Conservation (phyloP, 192 early-diverging fungal species). For the Entomortierella chlamydospora region DNA sequence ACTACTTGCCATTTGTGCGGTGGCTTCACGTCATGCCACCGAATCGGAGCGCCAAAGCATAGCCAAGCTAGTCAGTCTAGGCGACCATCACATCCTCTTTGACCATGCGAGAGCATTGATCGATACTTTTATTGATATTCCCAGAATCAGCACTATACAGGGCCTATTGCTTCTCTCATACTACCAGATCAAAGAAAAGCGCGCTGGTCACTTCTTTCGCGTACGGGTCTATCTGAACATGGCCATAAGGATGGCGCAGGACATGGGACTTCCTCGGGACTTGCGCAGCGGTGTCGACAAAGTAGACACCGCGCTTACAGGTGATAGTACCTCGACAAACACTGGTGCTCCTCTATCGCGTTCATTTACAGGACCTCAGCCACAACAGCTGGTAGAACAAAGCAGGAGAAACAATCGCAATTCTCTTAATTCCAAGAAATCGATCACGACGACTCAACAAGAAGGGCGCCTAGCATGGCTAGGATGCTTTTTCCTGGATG, state of each 20-base stretch:
- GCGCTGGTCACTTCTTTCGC: conserved; percentile 56
- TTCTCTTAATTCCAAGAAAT: background rate
- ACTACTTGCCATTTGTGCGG: conserved; percentile 63
- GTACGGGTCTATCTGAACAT: conserved; percentile 62
- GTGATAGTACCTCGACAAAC: background rate
- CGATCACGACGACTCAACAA: conserved; percentile 8
- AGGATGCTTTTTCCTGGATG: conserved; percentile 38
- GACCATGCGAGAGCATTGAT: conserved; percentile 35
- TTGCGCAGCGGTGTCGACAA: conserved; percentile 1
- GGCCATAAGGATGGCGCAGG: conserved; percentile 72
- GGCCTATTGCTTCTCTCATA: conserved; percentile 62
- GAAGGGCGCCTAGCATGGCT: conserved; percentile 38
- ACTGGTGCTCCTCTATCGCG: background rate
- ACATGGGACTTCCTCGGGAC: conserved; percentile 65
- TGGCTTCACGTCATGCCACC: conserved; percentile 40
- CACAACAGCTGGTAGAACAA: background rate
- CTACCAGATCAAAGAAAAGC: conserved; percentile 58
- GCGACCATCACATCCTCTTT: conserved; percentile 32
- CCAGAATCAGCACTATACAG: conserved; percentile 65
- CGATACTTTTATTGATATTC: conserved; percentile 60
- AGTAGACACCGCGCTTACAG: background rate
- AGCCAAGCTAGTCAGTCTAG: background rate
- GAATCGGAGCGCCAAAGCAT: conserved; percentile 14
- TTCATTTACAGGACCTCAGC: background rate
- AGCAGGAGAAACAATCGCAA: background rate